Evolutionary conservation across 2,329 filamentous ascomycete species (phyloP), one percentile per base, ranked within the genome.

Genomic region (Hymenoscyphus repandus): DNA sequence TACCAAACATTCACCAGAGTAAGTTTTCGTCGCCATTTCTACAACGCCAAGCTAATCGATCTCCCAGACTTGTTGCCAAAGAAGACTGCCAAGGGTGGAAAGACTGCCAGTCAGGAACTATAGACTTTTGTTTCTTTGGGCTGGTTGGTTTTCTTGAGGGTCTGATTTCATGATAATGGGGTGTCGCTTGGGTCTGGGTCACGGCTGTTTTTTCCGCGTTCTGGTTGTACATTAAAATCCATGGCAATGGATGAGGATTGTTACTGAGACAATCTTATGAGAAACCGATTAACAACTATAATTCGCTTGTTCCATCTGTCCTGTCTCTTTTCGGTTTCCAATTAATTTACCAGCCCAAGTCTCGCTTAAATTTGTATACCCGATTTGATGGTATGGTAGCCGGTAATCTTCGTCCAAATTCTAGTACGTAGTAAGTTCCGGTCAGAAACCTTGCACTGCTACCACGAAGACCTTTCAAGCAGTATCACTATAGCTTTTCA

Each of bases 1-100:
- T 96, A 60, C 91, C 90, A 74, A 95, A 95, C 83, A 96, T 96
- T 65, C 90, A 95, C 80, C 88, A 93, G 77, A 96, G 90, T 95
- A 83, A 65, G 89, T 82, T 61, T 55, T 45, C 51, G 17, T 53
- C 43, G 50, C 15, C 2, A 9, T 20, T 6, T 20, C 9, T 22
- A 3, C 18, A 40, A 5, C 13, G 18, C 39, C 5, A 5, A 32
- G 22, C 61, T 69, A 61, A 67, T 57, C 39, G n/a, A 15, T 22
- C 11, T 43, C 39, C n/a, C 68, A 95, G 92, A 99, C 79, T 87
- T 99, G 59, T 85, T 99, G 62, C 93, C 93, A 70, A 97, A 99
- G 90, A 97, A 97, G 89, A 96, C 93, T 52, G 81, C 85, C 72
- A 96, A 97, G 88, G 79, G 80, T 71, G 88, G 88, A 76, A 96